phyloP scores from a whole-genome alignment of 495 filamentous ascomycete genomes.

The Aspergillus coremiiformis region DNA sequence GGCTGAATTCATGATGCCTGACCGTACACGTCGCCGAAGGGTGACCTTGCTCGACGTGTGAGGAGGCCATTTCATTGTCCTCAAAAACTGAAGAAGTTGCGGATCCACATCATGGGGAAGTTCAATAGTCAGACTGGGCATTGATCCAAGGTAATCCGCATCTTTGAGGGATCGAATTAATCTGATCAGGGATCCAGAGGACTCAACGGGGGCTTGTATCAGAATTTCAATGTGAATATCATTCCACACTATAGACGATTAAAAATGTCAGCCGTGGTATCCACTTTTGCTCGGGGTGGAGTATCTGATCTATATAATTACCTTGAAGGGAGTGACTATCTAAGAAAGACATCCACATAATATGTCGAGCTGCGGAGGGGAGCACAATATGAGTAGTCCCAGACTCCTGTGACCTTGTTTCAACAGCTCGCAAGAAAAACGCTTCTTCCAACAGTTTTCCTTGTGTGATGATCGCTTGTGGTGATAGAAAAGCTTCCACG shows the following conservation, averaged over 20 bases:
- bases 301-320: constrained; percentile 26
- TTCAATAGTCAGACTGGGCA: constrained; percentile 72
- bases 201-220: constrained; percentile 59
- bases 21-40: constrained; percentile 63
- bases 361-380: constrained; percentile 50
- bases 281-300: no score
- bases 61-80: constrained; percentile 58
- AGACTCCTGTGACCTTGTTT: constrained; percentile 34
- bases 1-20: constrained; percentile 46
- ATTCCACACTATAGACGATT: constrained; percentile 56
- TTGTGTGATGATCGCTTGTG: constrained; percentile 46
- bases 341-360: constrained; percentile 70
- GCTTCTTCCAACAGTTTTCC: constrained; percentile 34
- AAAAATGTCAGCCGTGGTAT: not conserved
- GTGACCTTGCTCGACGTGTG: constrained; percentile 42
- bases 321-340: constrained; percentile 63
- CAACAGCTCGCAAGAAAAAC: constrained; percentile 49
- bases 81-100: constrained; percentile 52
- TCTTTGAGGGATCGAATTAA: constrained; percentile 62
- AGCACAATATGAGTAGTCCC: constrained; percentile 56
- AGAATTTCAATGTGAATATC: constrained; percentile 65
- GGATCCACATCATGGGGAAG: constrained; percentile 59
- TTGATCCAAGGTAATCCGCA: constrained; percentile 63
- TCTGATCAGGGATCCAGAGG: constrained; percentile 64
- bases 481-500: constrained; percentile 40